Percentiles rank a stretch among this genome's conserved stretches.
Evolutionary conservation across 495 filamentous ascomycete genomes (phyloP).

Genomic region (Physcia stellaris): DNA sequence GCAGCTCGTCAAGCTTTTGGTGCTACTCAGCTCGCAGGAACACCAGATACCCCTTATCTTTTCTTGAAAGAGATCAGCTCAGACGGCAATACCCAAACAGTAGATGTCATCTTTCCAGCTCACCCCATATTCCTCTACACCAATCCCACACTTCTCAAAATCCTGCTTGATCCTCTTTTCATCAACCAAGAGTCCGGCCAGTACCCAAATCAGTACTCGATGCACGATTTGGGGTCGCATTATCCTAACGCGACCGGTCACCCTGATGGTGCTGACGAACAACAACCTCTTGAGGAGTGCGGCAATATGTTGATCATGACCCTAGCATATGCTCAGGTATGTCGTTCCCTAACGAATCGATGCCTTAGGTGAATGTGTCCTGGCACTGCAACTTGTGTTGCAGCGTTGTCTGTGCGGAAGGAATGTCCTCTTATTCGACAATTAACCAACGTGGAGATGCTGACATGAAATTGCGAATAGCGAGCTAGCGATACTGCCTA

Average conservation of each 20-base stretch:
- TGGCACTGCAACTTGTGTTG: no score
- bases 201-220: conserved; percentile 54
- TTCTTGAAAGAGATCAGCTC: conserved; percentile 93
- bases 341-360: no score
- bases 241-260: conserved; percentile 90
- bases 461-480: no score
- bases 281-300: conserved; percentile 90
- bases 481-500: conserved; percentile 30
- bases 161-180: conserved; percentile 69
- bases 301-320: conserved; percentile 95
- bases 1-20: conserved; percentile 75
- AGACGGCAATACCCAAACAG: conserved; percentile 83
- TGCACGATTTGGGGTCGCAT: conserved; percentile 75
- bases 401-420: no score
- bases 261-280: conserved; percentile 65
- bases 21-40: conserved; percentile 69
- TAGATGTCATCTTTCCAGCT: conserved; percentile 87
- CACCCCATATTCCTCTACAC: conserved; percentile 85
- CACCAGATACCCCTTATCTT: conserved; percentile 55
- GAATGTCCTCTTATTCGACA: no score
- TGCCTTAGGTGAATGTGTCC: no score
- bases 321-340: conserved; percentile 48
- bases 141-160: conserved; percentile 66
- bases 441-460: no score
- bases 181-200: conserved; percentile 76